A percentile compares a stretch with the other conserved stretches of the same genome.
Conservation (phyloP, 371 early-diverging fungal species). For the Massospora cicadina region DNA sequence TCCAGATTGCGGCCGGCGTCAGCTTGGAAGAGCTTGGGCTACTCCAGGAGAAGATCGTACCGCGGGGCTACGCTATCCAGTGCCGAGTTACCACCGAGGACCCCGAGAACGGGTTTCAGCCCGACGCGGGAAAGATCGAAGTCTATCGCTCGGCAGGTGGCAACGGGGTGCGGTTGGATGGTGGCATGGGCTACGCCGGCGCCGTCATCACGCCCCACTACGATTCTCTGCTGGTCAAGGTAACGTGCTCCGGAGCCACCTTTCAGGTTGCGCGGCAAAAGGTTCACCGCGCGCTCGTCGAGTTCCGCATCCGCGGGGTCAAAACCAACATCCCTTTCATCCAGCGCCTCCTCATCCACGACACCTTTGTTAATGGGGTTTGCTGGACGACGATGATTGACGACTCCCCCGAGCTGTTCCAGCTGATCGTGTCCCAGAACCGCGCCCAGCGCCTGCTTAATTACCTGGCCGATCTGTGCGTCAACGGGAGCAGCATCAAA, state of each 20-base stretch:
- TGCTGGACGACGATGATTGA: constrained; percentile 96
- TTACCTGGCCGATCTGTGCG: constrained; percentile 75
- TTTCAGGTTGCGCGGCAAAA: constrained; percentile 77
- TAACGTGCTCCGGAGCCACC: constrained; percentile 68
- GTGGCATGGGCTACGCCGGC: constrained; percentile 76
- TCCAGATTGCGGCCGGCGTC: constrained; percentile 81
- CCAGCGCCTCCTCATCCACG: constrained; percentile 62
- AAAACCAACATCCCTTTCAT: constrained; percentile 92
- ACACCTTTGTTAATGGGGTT: constrained; percentile 49
- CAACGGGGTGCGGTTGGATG: constrained; percentile 82
- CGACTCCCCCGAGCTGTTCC: constrained; percentile 77
- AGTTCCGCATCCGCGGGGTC: constrained; percentile 90
- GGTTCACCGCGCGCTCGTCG: constrained; percentile 69
- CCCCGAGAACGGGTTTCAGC: constrained; percentile 73
- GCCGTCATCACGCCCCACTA: constrained; percentile 85
- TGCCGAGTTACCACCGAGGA: constrained; percentile 92
- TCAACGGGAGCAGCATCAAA: constrained; percentile 81
- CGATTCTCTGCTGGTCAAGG: constrained; percentile 90
- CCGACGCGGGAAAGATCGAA: constrained; percentile 87
- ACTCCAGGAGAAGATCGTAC: constrained; percentile 58
- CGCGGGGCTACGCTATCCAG: constrained; percentile 81
- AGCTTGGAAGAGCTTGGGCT: constrained; percentile 58
- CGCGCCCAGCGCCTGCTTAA: constrained; percentile 73
- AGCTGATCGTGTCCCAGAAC: constrained; percentile 49
- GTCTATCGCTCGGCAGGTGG: constrained; percentile 76